Percentiles rank a stretch among this genome's conserved stretches.
phyloP scores from a whole-genome alignment of 2,329 filamentous ascomycete species.

The Hypoxylon sp. region DNA sequence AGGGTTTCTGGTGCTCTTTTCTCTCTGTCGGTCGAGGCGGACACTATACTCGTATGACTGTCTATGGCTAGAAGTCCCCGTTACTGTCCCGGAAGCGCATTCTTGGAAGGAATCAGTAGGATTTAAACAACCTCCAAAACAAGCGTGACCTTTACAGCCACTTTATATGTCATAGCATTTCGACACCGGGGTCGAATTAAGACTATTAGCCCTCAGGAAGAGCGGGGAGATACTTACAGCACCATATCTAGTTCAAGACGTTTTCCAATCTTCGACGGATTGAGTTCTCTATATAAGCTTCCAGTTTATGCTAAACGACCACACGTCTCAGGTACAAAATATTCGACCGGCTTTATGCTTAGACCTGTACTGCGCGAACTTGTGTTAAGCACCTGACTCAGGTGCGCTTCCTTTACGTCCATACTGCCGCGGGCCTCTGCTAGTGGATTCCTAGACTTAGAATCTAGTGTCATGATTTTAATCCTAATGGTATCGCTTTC shows the following conservation, averaged over 20 bases:
- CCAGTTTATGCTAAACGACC: not conserved
- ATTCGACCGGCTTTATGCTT: not conserved
- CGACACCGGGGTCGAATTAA: not conserved
- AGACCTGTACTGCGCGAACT: not conserved
- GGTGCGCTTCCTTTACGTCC: slow-evolving; percentile 4
- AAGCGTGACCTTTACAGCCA: not conserved
- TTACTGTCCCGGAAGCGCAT: not conserved
- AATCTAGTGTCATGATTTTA: not conserved
- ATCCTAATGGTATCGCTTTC: too few relatives aligned
- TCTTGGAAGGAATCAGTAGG: not conserved
- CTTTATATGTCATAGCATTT: not conserved
- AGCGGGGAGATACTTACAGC: not conserved
- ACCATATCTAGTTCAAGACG: not conserved
- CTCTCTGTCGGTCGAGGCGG: not conserved
- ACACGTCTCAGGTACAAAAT: not conserved
- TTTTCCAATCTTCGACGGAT: not conserved
- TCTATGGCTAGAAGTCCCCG: not conserved
- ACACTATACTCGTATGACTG: not conserved
- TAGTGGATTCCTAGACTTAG: not conserved
- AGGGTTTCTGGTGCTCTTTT: not conserved
- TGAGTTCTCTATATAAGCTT: not conserved
- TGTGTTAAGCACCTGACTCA: not conserved
- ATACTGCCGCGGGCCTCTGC: not conserved
- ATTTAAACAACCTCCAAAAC: not conserved
- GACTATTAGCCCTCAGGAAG: not conserved